Evolutionary conservation across 306 rosid genomes (phyloP), one percentile per base, ranked within the genome.

Genomic region (Gleditsia sinensis): DNA sequence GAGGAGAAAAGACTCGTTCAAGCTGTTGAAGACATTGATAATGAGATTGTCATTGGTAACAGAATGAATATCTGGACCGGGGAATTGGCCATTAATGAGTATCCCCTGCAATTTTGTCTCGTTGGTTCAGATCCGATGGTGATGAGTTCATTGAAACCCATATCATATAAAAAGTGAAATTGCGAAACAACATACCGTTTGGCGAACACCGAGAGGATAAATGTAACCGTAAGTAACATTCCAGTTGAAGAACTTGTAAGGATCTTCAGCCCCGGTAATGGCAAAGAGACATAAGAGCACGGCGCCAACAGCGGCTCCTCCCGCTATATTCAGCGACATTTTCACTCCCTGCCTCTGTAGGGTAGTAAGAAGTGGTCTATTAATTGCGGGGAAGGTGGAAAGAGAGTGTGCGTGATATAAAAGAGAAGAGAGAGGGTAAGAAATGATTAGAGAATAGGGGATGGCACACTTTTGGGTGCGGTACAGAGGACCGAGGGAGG

Each of bases 21-120:
- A 84, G 82, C 92, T 94, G 84, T 94, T 94, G 83, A 72, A 85
- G 82, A 94, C 98, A 64, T 94, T 91, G 94, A 94, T 85, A 58
- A 94, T 94, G 86, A 94, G 89, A 76, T 94, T 91, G 76, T 94
- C 98, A 57, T 94, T 94, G 7, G 98, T 94, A 16, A 94, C 98
- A 3, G 97, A 89, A 75, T 91, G 90, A 81, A 94, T 94, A 54
- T 94, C 98, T 3, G 98, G 98, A 50, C 98, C 98, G 16, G 98
- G 98, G 74, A 94, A 94, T 76, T 94, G 97, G 1, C 98, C 98
- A 25, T 94, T 89, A 82, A 94, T 91, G 3, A 94, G 96, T 69
- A 94, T 89, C 67, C 98, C 98, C 98, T 93, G 79, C 49, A 76
- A 75, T 66, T 58, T 43, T 4, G 50, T 28, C 43, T 37, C 6